Base-by-base conservation (phyloP, 192 early-diverging fungal species). In the Coemansia sp. region DNA sequence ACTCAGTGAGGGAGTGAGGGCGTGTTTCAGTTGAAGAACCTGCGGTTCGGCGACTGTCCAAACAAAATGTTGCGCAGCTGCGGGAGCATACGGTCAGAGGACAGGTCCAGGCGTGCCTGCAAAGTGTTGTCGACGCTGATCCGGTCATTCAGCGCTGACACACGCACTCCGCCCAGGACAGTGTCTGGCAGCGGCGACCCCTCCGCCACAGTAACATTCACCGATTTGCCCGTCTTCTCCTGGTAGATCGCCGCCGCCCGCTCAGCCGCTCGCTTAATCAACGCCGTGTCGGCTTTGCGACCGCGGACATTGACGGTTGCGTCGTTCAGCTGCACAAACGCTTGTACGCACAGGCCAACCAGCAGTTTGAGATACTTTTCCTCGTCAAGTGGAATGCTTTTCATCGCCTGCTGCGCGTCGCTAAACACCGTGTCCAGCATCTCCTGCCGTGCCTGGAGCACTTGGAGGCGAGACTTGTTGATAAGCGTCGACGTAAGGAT, bases 401-500 rank as follows among this genome's bases (percentile, higher is more conserved):
- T 51, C 21, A 99, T 80, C 38, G 81, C 72, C 31, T 47, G 55
- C 39, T 81, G 74, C 6, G 92, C 80, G 13, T 94, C 89, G 14
- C 66, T 72, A 53, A 92, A 90, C 29, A 97, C 79, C 14, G 88
- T 81, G 47, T 92, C 86, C 27, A 99, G 73, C 57, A 93, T 79
- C 53, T 88, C 79, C 61, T 99, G 93, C 51, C 94, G 91, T 23
- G 85, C 81, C 69, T 92, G 84, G 32, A 99, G 82, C 25, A 95
- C 81, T 45, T 83, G 82, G 50, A 99, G 83, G 50, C 94, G 88
- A 37, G 92, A 88, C 81, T 95, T 95, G 88, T 99, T 99, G 66
- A 95, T 85, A 52, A 89, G 85, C 64, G 93, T 97, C 21, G 95
- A 98, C 58, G 92, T 89, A 18, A 91, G 81, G 72, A 98, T 98